Evolutionary conservation across 2,329 filamentous ascomycete genomes (phyloP).

Genomic region (Aspergillus hortae): DNA sequence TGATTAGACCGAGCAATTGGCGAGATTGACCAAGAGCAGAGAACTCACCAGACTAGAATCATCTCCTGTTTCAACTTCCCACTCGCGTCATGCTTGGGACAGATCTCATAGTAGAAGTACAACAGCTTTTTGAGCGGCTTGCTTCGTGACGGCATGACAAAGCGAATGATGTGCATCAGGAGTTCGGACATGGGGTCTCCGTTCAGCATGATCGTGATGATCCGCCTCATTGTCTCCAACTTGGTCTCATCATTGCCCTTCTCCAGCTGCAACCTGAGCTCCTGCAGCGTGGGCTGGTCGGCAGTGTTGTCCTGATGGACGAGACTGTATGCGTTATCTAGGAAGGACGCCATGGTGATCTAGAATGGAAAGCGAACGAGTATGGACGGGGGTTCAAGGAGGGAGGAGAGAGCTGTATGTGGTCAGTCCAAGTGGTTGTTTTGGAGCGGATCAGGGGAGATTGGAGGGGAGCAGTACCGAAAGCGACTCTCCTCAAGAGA

Average conservation of each 20-base stretch:
- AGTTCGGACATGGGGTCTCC: slow-evolving; percentile 92
- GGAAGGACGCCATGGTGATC: slow-evolving; percentile 81
- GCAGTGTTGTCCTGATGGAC: slow-evolving; percentile 97
- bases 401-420: slow-evolving; percentile 31
- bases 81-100: slow-evolving; percentile 84
- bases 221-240: slow-evolving; percentile 92
- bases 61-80: slow-evolving; percentile 99
- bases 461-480: slow-evolving; percentile 21
- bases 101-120: slow-evolving; percentile 99
- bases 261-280: slow-evolving; percentile 88
- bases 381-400: slow-evolving; percentile 21
- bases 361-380: slow-evolving; percentile 12
- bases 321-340: slow-evolving; percentile 93
- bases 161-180: slow-evolving; percentile 99
- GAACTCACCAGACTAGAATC: slow-evolving; percentile 89
- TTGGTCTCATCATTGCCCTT: slow-evolving; percentile 92
- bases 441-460: slow-evolving; percentile 14
- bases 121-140: slow-evolving; percentile 96
- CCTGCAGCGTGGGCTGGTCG: slow-evolving; percentile 84
- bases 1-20: slow-evolving; percentile 13
- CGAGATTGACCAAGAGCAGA: slow-evolving; percentile 5
- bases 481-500: slow-evolving; percentile 24
- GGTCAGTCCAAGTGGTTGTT: slow-evolving; percentile 32
- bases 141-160: slow-evolving; percentile 98
- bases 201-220: slow-evolving; percentile 96